A percentile compares a stretch with the other conserved stretches of the same genome.
Evolutionary conservation across 2,329 filamentous ascomycete genomes (phyloP).

Genomic region (Aspergillus sergii): DNA sequence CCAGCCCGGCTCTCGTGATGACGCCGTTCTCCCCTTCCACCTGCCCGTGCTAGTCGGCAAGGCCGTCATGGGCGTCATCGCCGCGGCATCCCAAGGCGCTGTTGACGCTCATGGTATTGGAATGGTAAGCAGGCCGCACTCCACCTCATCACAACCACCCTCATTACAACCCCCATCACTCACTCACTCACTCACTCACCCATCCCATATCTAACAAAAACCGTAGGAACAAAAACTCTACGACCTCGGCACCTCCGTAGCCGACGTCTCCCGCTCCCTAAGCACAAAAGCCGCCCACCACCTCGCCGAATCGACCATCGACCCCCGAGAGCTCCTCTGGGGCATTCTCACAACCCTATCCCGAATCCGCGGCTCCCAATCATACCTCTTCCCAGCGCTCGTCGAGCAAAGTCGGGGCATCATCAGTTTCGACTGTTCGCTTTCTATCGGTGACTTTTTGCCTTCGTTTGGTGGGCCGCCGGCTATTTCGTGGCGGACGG

Average conservation of each 20-base stretch:
- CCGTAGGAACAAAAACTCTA: slow-evolving; percentile 43
- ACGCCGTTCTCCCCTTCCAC: slow-evolving; percentile 64
- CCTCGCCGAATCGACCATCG: slow-evolving; percentile 33
- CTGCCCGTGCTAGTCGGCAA: slow-evolving; percentile 66
- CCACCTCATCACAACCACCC: not conserved
- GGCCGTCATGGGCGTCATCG: slow-evolving; percentile 67
- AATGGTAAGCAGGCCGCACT: slow-evolving; percentile 57
- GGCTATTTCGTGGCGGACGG: not conserved
- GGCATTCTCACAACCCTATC: slow-evolving; percentile 41
- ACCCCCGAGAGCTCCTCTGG: slow-evolving; percentile 41
- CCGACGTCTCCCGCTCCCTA: slow-evolving; percentile 38
- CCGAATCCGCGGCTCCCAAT: slow-evolving; percentile 42
- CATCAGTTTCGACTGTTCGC: slow-evolving; percentile 33
- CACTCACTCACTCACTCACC: too few relatives aligned
- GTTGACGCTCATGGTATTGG: slow-evolving; percentile 77
- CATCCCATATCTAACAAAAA: not conserved
- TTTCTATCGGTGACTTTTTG: slow-evolving; percentile 33
- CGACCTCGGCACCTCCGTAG: slow-evolving; percentile 37
- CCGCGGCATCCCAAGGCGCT: slow-evolving; percentile 72
- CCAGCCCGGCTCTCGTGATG: slow-evolving; percentile 57
- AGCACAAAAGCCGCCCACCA: slow-evolving; percentile 29
- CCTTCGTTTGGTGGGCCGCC: slow-evolving; percentile 18
- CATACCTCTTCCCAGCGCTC: slow-evolving; percentile 38
- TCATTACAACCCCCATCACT: too few relatives aligned
- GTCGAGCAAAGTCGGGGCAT: slow-evolving; percentile 35